Percentiles rank a stretch among this genome's conserved stretches.
Conservation (phyloP, 352 stramenopile species). For the Phytophthora hybrid region DNA sequence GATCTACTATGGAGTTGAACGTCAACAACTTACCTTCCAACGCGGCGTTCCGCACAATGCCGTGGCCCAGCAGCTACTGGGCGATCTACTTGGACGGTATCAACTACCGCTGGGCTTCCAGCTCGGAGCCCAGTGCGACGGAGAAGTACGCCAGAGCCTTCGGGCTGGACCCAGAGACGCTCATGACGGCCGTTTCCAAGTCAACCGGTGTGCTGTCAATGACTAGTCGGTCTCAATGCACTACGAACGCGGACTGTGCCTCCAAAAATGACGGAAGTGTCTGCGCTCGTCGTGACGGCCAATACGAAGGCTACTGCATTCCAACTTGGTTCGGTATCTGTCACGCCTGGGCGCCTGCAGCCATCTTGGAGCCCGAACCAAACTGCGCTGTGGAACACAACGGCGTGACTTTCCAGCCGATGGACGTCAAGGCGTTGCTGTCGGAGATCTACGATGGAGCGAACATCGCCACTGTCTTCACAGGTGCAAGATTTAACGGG, state of each 20-base stretch:
- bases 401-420: constrained; percentile 54
- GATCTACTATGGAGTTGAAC: constrained; percentile 38
- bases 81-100: constrained; percentile 69
- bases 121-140: constrained; percentile 36
- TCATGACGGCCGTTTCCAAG: constrained; percentile 50
- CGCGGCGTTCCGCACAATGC: constrained; percentile 39
- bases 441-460: constrained; percentile 53
- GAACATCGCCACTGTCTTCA: constrained; percentile 53
- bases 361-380: constrained; percentile 53
- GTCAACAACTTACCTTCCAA: constrained; percentile 32
- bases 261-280: constrained; percentile 35
- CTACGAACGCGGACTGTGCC: constrained; percentile 43
- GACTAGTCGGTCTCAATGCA: constrained; percentile 36
- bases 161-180: constrained; percentile 36
- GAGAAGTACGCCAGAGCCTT: constrained; percentile 61
- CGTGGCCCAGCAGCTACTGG: constrained; percentile 73
- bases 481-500: constrained; percentile 47
- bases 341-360: constrained; percentile 52
- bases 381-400: constrained; percentile 52
- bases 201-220: constrained; percentile 45
- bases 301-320: constrained; percentile 54
- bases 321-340: constrained; percentile 59
- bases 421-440: constrained; percentile 63
- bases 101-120: constrained; percentile 56
- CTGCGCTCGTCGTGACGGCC: constrained; percentile 42